phyloP scores from a whole-genome alignment of 805 yeast genomes.

The Candida orba region DNA sequence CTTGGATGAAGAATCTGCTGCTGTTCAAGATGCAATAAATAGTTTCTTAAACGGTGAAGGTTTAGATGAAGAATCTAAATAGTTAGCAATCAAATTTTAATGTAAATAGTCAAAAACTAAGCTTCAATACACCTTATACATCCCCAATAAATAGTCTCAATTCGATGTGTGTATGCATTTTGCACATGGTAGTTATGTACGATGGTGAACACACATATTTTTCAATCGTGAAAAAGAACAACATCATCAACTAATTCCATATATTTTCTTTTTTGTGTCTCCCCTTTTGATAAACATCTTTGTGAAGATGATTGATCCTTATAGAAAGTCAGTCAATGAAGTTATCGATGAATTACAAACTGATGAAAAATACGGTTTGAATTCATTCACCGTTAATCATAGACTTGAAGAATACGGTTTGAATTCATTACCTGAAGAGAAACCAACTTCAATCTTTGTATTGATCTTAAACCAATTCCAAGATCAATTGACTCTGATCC shows the following conservation, averaged over 20 bases:
- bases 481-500: slow-evolving; percentile 30
- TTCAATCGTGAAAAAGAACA: background rate
- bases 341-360: slow-evolving; percentile 11
- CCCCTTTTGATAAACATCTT: too few species aligned
- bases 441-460: slow-evolving; percentile 28
- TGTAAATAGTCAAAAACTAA: background rate
- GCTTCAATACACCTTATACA: too few species aligned
- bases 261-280: background rate
- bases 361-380: slow-evolving; percentile 13
- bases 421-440: slow-evolving; percentile 29
- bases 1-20: slow-evolving; percentile 52
- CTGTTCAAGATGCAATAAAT: slow-evolving; percentile 48
- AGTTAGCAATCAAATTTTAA: background rate
- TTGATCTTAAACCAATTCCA: slow-evolving; percentile 31
- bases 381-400: slow-evolving; percentile 8
- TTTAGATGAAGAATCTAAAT: slow-evolving; percentile 3
- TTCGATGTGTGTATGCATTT: too few species aligned
- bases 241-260: too few species aligned
- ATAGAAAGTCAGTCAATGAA: slow-evolving; percentile 6
- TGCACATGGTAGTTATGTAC: background rate
- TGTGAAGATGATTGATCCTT: slow-evolving; percentile 7
- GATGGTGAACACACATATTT: background rate
- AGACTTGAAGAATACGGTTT: slow-evolving; percentile 17
- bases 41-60: slow-evolving; percentile 40
- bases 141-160: too few species aligned